These are phyloP conservation scores for Dictyostelium capitatum DNA, from an alignment of 78 protist species.

Conservation along the genomic window DNA sequence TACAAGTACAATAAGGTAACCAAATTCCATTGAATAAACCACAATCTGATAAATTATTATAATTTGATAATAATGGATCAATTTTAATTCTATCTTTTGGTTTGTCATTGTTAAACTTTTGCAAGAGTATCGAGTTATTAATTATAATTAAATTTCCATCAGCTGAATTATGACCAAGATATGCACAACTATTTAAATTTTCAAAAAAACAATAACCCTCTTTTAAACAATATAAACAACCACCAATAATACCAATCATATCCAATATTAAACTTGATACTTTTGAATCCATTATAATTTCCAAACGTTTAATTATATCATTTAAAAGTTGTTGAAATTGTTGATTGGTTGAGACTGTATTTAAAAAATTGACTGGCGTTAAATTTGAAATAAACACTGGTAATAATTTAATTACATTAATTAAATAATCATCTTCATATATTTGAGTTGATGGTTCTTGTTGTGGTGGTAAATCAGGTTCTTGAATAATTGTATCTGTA, in stretches of 20 bases:
- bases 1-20: slow-evolving; percentile 24
- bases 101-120: not conserved
- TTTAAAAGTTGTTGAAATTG: not conserved
- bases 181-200: not conserved
- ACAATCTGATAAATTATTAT: not conserved
- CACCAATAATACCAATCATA: slow-evolving; percentile 32
- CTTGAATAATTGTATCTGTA: not conserved
- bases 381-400: slow-evolving; percentile 25
- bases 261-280: slow-evolving; percentile 9
- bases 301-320: not conserved
- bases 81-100: not conserved
- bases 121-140: not conserved
- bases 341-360: not conserved
- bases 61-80: slow-evolving; percentile 14
- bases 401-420: slow-evolving; percentile 9
- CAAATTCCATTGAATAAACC: not conserved
- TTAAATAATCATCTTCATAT: not conserved
- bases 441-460: not conserved
- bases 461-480: not conserved
- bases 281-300: not conserved
- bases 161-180: not conserved
- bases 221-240: slow-evolving; percentile 31
- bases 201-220: slow-evolving; percentile 3
- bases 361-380: not conserved
- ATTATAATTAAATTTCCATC: not conserved